Evolutionary conservation across 805 yeast species (phyloP).

Genomic region (Metschnikowia koreensis): DNA sequence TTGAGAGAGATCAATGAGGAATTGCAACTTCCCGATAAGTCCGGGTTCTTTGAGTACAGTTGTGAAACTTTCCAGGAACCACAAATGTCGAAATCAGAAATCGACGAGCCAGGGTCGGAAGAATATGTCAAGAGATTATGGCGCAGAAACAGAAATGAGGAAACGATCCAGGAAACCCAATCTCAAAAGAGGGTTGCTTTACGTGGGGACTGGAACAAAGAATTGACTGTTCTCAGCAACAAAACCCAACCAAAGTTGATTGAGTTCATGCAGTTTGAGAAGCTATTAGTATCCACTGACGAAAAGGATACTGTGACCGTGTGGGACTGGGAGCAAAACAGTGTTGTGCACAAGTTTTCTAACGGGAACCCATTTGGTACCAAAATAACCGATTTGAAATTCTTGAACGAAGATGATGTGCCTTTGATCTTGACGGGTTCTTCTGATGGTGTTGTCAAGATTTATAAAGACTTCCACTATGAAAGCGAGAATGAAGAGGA

Average conservation of each 20-base stretch:
- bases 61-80: slow-evolving; percentile 96
- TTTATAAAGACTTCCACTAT: slow-evolving; percentile 70
- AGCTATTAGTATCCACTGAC: slow-evolving; percentile 74
- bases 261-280: slow-evolving; percentile 87
- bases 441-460: slow-evolving; percentile 89
- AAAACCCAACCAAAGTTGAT: slow-evolving; percentile 76
- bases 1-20: slow-evolving; percentile 31
- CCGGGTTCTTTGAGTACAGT: slow-evolving; percentile 70
- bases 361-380: slow-evolving; percentile 88
- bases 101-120: slow-evolving; percentile 89
- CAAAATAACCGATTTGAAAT: slow-evolving; percentile 79
- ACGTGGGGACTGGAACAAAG: slow-evolving; percentile 80
- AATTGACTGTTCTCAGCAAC: slow-evolving; percentile 58
- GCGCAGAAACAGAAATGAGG: slow-evolving; percentile 88
- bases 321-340: slow-evolving; percentile 79
- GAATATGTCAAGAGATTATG: slow-evolving; percentile 79
- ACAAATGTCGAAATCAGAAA: slow-evolving; percentile 79
- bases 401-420: slow-evolving; percentile 88
- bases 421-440: slow-evolving; percentile 86
- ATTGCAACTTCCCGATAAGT: slow-evolving; percentile 53
- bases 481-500: slow-evolving; percentile 24
- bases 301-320: slow-evolving; percentile 79
- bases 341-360: slow-evolving; percentile 64
- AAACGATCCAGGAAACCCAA: slow-evolving; percentile 84
- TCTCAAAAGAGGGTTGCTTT: slow-evolving; percentile 81